Evolutionary conservation across 352 stramenopile genomes (phyloP).

Genomic region (Poterioochromonas sp.): DNA sequence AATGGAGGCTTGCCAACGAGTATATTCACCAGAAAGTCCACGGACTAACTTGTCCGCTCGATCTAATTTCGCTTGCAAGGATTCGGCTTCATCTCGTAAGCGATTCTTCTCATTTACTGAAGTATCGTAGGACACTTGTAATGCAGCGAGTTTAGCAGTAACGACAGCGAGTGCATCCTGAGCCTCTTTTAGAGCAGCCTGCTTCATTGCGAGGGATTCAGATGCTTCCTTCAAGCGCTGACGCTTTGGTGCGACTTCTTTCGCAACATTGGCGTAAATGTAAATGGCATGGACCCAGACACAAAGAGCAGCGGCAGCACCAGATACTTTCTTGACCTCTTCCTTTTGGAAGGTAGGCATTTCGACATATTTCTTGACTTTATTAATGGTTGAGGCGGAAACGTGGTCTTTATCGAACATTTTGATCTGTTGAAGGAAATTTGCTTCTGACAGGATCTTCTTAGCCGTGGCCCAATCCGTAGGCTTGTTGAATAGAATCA

Average conservation of each 20-base stretch:
- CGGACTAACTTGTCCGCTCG: slow-evolving; percentile 84
- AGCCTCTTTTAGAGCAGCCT: slow-evolving; percentile 69
- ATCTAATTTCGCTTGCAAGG: slow-evolving; percentile 71
- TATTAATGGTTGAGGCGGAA: slow-evolving; percentile 76
- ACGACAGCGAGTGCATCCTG: slow-evolving; percentile 77
- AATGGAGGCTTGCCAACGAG: slow-evolving; percentile 81
- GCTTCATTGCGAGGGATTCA: slow-evolving; percentile 66
- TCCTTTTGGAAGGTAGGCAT: slow-evolving; percentile 76
- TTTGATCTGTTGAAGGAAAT: slow-evolving; percentile 85
- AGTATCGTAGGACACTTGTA: slow-evolving; percentile 79
- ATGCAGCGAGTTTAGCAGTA: slow-evolving; percentile 73
- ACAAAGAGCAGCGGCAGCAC: slow-evolving; percentile 44
- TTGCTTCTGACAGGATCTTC: slow-evolving; percentile 81
- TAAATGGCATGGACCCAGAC: slow-evolving; percentile 82
- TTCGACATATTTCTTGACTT: slow-evolving; percentile 82
- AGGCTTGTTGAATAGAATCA: slow-evolving; percentile 84
- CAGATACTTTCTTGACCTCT: slow-evolving; percentile 50
- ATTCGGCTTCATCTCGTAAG: slow-evolving; percentile 76
- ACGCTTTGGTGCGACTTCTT: slow-evolving; percentile 86
- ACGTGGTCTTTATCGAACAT: slow-evolving; percentile 91
- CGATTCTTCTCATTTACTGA: slow-evolving; percentile 84
- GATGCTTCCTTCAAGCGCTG: slow-evolving; percentile 72
- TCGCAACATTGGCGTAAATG: slow-evolving; percentile 89
- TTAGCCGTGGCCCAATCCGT: slow-evolving; percentile 84
- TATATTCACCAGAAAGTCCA: slow-evolving; percentile 79